Evolutionary conservation across 2,329 filamentous ascomycete species (phyloP).

Genomic region (Fusarium dlaminii): DNA sequence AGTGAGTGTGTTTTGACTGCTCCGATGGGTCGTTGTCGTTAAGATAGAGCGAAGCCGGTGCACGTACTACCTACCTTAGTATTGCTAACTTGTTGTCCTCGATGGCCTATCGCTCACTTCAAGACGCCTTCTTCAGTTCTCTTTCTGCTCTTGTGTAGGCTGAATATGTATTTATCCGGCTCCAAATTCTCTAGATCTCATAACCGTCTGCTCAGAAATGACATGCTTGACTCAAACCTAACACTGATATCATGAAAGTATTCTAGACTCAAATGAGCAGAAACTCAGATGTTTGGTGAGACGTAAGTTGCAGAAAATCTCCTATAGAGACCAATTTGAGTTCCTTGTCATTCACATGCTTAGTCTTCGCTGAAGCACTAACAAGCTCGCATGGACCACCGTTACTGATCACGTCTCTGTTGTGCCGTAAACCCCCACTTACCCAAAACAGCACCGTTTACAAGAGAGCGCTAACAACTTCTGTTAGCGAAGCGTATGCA

Average conservation of each 20-base stretch:
- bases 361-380: not conserved
- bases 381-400: not conserved
- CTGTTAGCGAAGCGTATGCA: not conserved
- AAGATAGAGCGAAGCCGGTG: not conserved
- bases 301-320: not conserved
- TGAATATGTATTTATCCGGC: not conserved
- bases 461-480: not conserved
- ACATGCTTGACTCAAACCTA: not conserved
- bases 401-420: slow-evolving; percentile 3
- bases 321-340: not conserved
- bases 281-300: not conserved
- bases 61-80: not conserved
- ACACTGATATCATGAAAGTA: not conserved
- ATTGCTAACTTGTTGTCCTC: not conserved
- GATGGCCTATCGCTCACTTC: not conserved
- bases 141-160: not conserved
- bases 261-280: not conserved
- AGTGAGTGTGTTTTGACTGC: not conserved
- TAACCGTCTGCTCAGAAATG: not conserved
- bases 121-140: not conserved
- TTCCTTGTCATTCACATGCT: not conserved
- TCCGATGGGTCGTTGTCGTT: not conserved
- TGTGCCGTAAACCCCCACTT: slow-evolving; percentile 9
- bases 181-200: not conserved
- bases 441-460: slow-evolving; percentile 15